These are phyloP conservation scores for Pichia sp. DNA, from an alignment of 1,139 yeast genomes.

Conservation along the genomic window DNA sequence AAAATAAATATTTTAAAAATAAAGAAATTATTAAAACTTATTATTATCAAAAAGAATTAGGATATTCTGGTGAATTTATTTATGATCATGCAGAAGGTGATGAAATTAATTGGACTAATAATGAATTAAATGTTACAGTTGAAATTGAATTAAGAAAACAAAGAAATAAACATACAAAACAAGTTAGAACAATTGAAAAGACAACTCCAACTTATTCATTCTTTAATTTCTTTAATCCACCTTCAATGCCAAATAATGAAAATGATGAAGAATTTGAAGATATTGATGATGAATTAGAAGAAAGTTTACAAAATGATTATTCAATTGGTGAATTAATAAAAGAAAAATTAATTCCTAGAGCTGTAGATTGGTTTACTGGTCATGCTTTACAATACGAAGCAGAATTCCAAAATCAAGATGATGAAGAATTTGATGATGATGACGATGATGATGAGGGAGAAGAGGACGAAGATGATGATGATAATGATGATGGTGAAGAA, in stretches of 20 bases:
- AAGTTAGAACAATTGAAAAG: constrained; percentile 93
- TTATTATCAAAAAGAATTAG: constrained; percentile 90
- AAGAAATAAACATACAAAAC: constrained; percentile 95
- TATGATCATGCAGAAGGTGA: constrained; percentile 96
- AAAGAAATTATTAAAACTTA: constrained; percentile 72
- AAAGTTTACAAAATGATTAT: constrained; percentile 84
- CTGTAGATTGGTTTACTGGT: constrained; percentile 97
- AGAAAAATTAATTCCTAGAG: constrained; percentile 92
- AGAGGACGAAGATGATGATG: constrained; percentile 35
- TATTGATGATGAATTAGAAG: constrained; percentile 72
- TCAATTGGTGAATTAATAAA: constrained; percentile 95
- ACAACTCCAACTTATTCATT: constrained; percentile 89
- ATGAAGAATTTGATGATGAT: constrained; percentile 13
- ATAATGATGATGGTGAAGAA: constrained; percentile 6
- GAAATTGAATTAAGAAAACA: constrained; percentile 92
- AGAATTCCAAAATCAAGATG: constrained; percentile 37
- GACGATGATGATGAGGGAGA: constrained; percentile 45
- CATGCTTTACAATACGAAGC: constrained; percentile 72
- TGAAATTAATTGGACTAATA: constrained; percentile 76
- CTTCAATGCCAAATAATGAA: constrained; percentile 57
- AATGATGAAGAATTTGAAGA: constrained; percentile 50
- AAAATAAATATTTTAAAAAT: constrained; percentile 76
- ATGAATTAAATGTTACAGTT: constrained; percentile 79
- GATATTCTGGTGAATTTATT: constrained; percentile 92
- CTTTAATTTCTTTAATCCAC: constrained; percentile 95